phyloP scores from a whole-genome alignment of 306 rosid genomes.

The Lathyrus tuberosus region DNA sequence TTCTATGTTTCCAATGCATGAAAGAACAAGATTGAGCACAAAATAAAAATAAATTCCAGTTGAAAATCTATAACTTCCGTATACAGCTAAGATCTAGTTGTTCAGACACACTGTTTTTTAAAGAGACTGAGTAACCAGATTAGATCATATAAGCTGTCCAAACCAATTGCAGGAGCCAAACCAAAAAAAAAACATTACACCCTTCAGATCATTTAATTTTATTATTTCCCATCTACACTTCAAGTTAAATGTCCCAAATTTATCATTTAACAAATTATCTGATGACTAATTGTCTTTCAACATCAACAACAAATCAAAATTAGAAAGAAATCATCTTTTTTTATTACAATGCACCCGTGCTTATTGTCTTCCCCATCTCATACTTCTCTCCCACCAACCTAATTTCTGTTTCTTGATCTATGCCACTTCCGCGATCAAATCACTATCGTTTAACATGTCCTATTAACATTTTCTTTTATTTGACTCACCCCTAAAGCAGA shows the following conservation, averaged over 20 bases:
- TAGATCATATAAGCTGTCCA: slow-evolving; percentile 26
- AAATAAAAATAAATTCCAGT: slow-evolving; percentile 9
- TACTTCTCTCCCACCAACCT: not conserved
- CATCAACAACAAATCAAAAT: not conserved
- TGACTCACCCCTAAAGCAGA: slow-evolving; percentile 32
- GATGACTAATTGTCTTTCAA: too few relatives aligned
- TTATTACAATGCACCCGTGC: not conserved
- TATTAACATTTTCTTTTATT: not conserved
- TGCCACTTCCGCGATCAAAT: too few relatives aligned
- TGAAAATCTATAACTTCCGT: slow-evolving; percentile 8
- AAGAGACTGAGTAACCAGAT: slow-evolving; percentile 19
- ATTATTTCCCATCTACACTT: slow-evolving; percentile 27
- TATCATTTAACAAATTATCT: too few relatives aligned
- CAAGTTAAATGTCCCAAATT: not conserved
- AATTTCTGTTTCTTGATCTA: not conserved
- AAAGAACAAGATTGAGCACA: slow-evolving; percentile 22
- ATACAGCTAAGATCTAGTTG: slow-evolving; percentile 9
- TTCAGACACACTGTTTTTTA: not conserved
- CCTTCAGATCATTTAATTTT: slow-evolving; percentile 10
- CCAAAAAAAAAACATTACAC: slow-evolving; percentile 3
- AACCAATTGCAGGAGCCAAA: slow-evolving; percentile 10
- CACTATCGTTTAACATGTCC: not conserved
- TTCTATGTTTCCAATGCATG: slow-evolving; percentile 1
- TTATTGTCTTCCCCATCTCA: not conserved
- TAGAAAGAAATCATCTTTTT: not conserved